Evolutionary conservation across 768 basidiomycete genomes (phyloP).

Genomic region (Favolaschia claudopus): DNA sequence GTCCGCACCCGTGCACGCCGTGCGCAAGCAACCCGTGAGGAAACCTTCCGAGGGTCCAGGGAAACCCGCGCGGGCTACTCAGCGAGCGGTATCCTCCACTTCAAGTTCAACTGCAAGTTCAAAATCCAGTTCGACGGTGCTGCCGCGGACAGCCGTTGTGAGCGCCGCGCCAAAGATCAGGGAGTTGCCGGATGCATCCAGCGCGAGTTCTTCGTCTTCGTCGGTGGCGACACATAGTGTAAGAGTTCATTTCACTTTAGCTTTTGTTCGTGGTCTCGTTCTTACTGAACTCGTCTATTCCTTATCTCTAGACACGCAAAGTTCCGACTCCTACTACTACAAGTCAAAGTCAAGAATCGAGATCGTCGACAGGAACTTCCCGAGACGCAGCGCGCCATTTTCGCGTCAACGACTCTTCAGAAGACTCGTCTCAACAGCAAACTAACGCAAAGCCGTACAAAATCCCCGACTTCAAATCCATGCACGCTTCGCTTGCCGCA

Average conservation of each 20-base stretch:
- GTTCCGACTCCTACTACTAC: background rate
- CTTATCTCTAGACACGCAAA: background rate
- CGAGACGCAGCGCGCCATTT: too few species aligned
- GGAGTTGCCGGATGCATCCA: background rate
- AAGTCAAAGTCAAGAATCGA: background rate
- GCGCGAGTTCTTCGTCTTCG: too few species aligned
- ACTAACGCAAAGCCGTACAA: slow-evolving; percentile 28
- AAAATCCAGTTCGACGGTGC: background rate
- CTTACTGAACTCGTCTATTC: background rate
- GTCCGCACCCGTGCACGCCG: slow-evolving; percentile 8
- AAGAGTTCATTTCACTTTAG: too few species aligned
- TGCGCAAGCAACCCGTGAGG: background rate
- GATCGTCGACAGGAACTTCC: background rate
- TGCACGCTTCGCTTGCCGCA: slow-evolving; percentile 60
- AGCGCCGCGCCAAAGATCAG: background rate
- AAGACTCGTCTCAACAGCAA: background rate
- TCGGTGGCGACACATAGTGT: too few species aligned
- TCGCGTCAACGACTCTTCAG: background rate
- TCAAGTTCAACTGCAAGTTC: too few species aligned
- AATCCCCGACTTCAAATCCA: slow-evolving; percentile 62
- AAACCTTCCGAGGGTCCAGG: background rate
- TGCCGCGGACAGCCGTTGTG: background rate
- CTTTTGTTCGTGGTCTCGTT: background rate
- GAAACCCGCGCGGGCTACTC: too few species aligned
- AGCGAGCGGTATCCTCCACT: too few species aligned